These are phyloP conservation scores for Chlorella sp. DNA, from an alignment of 139 green algal genomes.

Conservation along the genomic window DNA sequence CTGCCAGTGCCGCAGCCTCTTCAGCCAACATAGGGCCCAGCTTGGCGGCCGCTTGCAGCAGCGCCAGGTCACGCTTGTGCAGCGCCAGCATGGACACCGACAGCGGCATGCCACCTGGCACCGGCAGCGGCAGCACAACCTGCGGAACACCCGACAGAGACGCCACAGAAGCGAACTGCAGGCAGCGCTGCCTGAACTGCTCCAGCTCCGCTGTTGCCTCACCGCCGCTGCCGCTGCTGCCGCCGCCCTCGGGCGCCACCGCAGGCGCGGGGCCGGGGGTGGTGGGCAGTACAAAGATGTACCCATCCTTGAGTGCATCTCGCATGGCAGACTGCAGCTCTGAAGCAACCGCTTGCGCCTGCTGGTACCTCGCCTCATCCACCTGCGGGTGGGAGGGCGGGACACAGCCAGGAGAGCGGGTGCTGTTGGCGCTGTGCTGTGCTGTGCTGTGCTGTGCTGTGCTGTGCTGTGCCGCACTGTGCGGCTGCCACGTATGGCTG, in stretches of 20 bases:
- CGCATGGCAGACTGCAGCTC: conserved; percentile 37
- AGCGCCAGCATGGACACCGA: conserved; percentile 49
- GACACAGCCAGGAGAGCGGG: not conserved
- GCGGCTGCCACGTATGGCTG: too few relatives aligned
- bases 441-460: too few relatives aligned
- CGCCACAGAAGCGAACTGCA: conserved; percentile 48
- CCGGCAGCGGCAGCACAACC: conserved; percentile 30
- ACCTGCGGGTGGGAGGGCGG: not conserved
- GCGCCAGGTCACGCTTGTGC: conserved; percentile 47
- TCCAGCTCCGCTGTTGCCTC: not conserved
- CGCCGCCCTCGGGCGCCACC: too few relatives aligned
- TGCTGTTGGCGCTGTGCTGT: too few relatives aligned
- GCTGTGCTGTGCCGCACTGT: too few relatives aligned
- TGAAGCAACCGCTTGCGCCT: conserved; percentile 15
- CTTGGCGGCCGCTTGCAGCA: conserved; percentile 46
- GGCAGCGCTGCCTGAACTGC: conserved; percentile 3
- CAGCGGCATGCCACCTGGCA: conserved; percentile 31
- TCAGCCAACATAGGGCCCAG: conserved; percentile 45
- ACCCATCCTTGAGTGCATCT: conserved; percentile 38
- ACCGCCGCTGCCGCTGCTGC: not conserved
- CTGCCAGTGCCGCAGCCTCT: conserved; percentile 18
- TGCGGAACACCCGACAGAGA: conserved; percentile 50
- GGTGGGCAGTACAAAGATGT: conserved; percentile 51
- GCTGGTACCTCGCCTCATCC: conserved; percentile 4
- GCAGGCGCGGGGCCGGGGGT: conserved; percentile 15